Conservation (phyloP, 148 eudicot species). For the Cornus florida region DNA sequence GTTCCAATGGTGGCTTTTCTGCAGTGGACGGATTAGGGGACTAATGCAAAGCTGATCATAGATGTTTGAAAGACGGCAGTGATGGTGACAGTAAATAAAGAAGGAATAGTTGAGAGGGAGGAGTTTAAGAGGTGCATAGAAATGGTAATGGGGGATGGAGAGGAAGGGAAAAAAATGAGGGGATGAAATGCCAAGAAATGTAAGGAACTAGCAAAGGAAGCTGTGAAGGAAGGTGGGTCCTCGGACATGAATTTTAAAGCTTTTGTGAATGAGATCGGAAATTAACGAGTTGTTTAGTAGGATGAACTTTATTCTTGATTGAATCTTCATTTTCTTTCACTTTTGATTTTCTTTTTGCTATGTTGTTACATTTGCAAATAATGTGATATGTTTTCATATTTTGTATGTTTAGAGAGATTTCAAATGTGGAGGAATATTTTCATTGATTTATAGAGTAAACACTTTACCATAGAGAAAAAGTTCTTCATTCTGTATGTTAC, state of each 20-base stretch:
- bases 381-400: too few species aligned
- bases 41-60: conserved; percentile 49
- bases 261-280: conserved; percentile 23
- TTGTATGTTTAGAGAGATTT: too few species aligned
- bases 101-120: conserved; percentile 25
- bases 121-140: conserved; percentile 43
- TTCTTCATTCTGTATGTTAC: too few species aligned
- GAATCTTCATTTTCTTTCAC: not conserved
- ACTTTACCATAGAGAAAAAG: too few species aligned
- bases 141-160: conserved; percentile 26
- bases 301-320: not conserved
- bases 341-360: too few species aligned
- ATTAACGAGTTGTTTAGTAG: too few species aligned
- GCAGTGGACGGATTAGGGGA: conserved; percentile 44
- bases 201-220: conserved; percentile 29
- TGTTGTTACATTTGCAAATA: too few species aligned
- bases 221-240: conserved; percentile 39
- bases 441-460: too few species aligned
- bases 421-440: too few species aligned
- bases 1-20: conserved; percentile 49
- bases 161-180: conserved; percentile 12
- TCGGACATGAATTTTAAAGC: conserved; percentile 30
- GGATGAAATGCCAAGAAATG: conserved; percentile 35
- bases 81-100: conserved; percentile 28
- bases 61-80: conserved; percentile 43